These are phyloP conservation scores for Cicer bijugum DNA, from an alignment of 306 rosid species.

Conservation along the genomic window DNA sequence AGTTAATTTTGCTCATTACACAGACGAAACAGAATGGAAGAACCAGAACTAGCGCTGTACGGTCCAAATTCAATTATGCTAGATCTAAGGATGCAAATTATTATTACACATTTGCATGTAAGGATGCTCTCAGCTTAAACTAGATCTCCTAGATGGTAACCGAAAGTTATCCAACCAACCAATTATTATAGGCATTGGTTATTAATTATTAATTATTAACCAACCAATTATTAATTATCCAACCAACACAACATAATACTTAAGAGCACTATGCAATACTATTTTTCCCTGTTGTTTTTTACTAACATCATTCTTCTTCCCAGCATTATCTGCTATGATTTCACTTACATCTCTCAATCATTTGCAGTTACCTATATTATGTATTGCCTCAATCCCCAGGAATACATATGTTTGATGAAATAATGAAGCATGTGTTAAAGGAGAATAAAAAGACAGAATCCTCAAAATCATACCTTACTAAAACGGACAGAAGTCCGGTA, in stretches of 20 bases:
- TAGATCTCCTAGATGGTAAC: neutral
- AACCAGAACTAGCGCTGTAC: conserved; percentile 16
- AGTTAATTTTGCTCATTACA: neutral
- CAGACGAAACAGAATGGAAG: conserved; percentile 19
- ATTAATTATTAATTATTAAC: neutral
- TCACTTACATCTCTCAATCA: conserved; percentile 31
- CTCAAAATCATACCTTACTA: conserved; percentile 67
- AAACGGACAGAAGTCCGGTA: conserved; percentile 82
- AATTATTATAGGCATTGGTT: neutral
- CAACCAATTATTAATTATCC: too few relatives aligned
- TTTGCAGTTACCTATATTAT: conserved; percentile 25
- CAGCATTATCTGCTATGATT: neutral
- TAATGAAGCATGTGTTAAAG: conserved; percentile 17
- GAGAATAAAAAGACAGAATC: neutral
- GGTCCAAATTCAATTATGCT: neutral
- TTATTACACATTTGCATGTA: neutral
- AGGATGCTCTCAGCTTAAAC: conserved; percentile 1
- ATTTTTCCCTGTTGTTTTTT: conserved; percentile 19
- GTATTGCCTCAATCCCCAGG: conserved; percentile 6
- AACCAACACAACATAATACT: neutral
- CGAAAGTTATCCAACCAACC: conserved; percentile 6
- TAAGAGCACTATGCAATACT: neutral
- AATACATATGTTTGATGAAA: conserved; percentile 18
- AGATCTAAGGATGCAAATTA: conserved; percentile 19
- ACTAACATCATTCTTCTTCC: conserved; percentile 25